Evolutionary conservation across 371 early-diverging fungal species (phyloP), one percentile per base, ranked within the genome.

Genomic region (Lichtheimia corymbifera): DNA sequence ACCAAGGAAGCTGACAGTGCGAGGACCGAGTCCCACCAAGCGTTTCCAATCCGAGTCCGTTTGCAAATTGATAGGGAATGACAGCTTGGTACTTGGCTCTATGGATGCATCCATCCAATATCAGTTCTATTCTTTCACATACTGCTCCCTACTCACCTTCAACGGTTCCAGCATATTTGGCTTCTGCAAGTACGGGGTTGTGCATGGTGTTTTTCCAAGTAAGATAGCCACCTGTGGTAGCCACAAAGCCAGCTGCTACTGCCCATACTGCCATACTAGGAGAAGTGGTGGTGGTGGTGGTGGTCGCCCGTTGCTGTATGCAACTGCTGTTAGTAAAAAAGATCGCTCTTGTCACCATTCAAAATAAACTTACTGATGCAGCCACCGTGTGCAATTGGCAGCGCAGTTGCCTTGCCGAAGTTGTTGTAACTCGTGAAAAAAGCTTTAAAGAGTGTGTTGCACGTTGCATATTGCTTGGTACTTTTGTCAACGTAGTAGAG

Each of bases 1-100:
- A 35, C 83, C 82, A 17, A 91, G 67, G 52, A 91, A 88, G 11
- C 85, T 86, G 18, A 89, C 89, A 67, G 82, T 83, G 49, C 91
- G 83, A 4, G 83, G 82, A 44, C 91, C 91, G 6, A 87, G 72
- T 5, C 91, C 91, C 42, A 91, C 62, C 5, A 89, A 62, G 4
- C 76, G 72, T 49, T 72, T 76, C 70, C 74, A 73, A 58, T 72
- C 74, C 0, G 62, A 71, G 47, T 56, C 59, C 4, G 72, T 68
- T 5, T 72, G 59, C 42, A 81, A 55, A 53, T 66, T 62, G 28
- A 74, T 55, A 7, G 81, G 81, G 58, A 81, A 77, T 5, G 56
- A 41, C 0, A 74, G 27, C 18, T 72, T 63, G 4, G 78, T 72
- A 15, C 64, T 64, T 0, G 78, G 76, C 17, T 81, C 81, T 75